Evolutionary conservation across 495 filamentous ascomycete species (phyloP), one percentile per base, ranked within the genome.

Genomic region (Sordaria brevicollis): DNA sequence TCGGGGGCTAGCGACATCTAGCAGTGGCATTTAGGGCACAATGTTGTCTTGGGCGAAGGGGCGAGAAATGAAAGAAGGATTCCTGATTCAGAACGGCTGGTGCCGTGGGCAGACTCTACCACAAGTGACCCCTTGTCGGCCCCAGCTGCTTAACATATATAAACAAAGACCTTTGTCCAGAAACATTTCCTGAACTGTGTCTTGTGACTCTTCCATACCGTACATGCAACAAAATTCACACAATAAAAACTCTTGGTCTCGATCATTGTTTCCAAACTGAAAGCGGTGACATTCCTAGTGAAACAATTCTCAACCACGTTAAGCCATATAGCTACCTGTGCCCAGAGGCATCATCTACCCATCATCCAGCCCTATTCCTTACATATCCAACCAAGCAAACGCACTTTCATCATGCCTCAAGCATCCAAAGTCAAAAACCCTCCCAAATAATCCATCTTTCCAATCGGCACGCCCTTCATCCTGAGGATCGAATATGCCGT

Each of bases 401-500:
- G n/a, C n/a, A n/a, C n/a, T n/a, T n/a, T 13, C 37, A 39, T 17
- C 36, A 38, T 38, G 11, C 36, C 36, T 38, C 49, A 62, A 62
- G 5, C 5, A 31, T 62, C 49, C 13, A 13, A 25, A 10, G 13
- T 6, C 49, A 82, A 65, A 65, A 80, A 81, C 10, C 67, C 13
- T 25, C 65, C 72, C 67, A 87, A 39, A 71, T 78, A 90, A 77
- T 89, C 84, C 25, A 25, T 19, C 81, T 89, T 89, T 1, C 85
- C 86, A 15, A 91, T 11, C 2, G 81, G 79, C 39, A 88, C 87
- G 8, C 88, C 88, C 73, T 86, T 79, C 65, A 75, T 77, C 34
- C 88, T 76, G 67, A 90, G 71, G 70, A 91, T 85, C 11, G 70
- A 76, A 77, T 91, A 90, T 31, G 86, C 78, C 9, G 81, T 87